Base-by-base conservation (phyloP, 2,329 filamentous ascomycete species). In the Elsinoe batatas region DNA sequence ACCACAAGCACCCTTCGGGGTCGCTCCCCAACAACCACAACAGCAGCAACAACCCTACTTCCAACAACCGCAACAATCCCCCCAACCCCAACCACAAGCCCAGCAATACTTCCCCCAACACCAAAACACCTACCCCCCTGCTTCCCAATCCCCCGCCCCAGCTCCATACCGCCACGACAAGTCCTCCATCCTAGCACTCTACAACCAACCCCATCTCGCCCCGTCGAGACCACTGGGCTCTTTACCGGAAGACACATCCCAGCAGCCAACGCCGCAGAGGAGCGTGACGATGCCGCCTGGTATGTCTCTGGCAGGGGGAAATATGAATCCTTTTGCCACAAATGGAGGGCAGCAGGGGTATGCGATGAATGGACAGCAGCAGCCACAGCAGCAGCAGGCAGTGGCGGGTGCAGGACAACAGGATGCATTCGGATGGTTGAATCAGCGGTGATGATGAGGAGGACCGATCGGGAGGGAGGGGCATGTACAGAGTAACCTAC, bases 111-210 rank as follows among this genome's bases (percentile, higher is more conserved):
- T 32, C 13, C 37, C 49, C 37, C 64, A 61, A 49, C 64, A 62
- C 18, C 53, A 46, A 22, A 59, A 57, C 35, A 66, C 64, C 51
- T 63, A 57, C 50, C 56, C 57, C 56, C 63, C 53, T 13, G 61
- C 65, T 66, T 44, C 69, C 1, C 78, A 79, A 61, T 44, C 38
- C 7, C 53, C 53, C 8, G 32, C 53, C 3, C 26, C 53, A 11
- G 38, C 40, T 51, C 72, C 75, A 13, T 72, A 73, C 40, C 74
- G 79, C 32, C 77, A 83, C 30, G 82, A 89, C 63, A 91, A 87
- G 60, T 81, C 80, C 2, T 84, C 84, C 3, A 91, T 93, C 58
- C 75, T 91, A 68, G 84, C 87, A 5, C 70, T 93, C 10, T 91
- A 88, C 69, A 83, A 80, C 65, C 79, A 83, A 37, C 76, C 79